phyloP scores from a whole-genome alignment of 2,329 filamentous ascomycete species.

The Plectosphaerella cucumerina region DNA sequence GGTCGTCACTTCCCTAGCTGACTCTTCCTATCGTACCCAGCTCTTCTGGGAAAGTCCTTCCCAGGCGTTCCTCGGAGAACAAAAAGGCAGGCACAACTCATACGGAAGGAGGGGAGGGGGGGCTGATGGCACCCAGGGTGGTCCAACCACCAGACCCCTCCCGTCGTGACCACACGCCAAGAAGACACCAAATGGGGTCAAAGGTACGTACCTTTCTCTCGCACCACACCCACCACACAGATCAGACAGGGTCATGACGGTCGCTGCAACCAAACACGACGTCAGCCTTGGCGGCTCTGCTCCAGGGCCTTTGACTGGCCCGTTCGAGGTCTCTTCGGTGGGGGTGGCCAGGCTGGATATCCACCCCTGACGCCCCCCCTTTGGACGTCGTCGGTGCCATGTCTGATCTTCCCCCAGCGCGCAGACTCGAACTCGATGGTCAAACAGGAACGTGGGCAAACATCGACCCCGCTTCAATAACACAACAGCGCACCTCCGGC shows the following conservation, averaged over 20 bases:
- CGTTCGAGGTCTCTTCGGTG: not conserved
- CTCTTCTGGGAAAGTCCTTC: too few species aligned
- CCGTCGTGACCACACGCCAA: too few species aligned
- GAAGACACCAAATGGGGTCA: not conserved
- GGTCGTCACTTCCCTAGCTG: too few species aligned
- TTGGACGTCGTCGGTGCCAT: not conserved
- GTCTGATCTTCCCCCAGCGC: not conserved
- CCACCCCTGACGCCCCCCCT: not conserved
- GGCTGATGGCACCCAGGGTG: not conserved
- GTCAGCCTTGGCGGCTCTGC: constrained; percentile 15
- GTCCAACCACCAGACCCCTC: not conserved
- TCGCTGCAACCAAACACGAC: constrained; percentile 5
- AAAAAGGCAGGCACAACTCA: constrained; percentile 2
- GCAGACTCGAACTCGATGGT: not conserved
- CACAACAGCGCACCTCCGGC: not conserved
- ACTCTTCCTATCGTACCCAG: too few species aligned
- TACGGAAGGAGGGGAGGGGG: not conserved
- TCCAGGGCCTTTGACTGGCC: not conserved
- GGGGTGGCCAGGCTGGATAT: not conserved
- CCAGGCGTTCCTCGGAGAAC: not conserved
- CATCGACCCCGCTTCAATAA: too few species aligned
- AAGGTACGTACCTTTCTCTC: not conserved
- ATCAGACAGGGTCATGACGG: constrained; percentile 9
- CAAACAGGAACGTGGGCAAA: not conserved
- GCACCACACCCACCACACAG: not conserved